A percentile compares a stretch with the other conserved stretches of the same genome.
phyloP scores from a whole-genome alignment of 2,329 filamentous ascomycete genomes.

The Hymenotorrendiella dingleyae region DNA sequence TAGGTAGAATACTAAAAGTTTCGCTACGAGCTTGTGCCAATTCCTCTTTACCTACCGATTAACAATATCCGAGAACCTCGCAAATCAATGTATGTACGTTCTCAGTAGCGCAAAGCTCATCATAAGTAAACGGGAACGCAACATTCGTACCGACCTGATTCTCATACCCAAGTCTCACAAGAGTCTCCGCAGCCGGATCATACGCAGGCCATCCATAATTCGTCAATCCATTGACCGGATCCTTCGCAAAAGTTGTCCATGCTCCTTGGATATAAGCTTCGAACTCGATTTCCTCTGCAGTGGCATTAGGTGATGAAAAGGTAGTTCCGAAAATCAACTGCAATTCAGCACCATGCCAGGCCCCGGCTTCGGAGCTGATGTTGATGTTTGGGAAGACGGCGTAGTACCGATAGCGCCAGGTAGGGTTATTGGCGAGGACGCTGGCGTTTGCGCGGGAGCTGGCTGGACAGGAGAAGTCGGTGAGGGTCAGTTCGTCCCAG shows the following conservation, averaged over 20 bases:
- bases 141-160: conserved; percentile 21
- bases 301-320: conserved; percentile 14
- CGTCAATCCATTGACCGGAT: conserved; percentile 27
- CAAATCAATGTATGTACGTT: not conserved
- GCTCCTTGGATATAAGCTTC: conserved; percentile 28
- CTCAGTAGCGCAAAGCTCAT: conserved; percentile 2
- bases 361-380: conserved; percentile 24
- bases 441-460: conserved; percentile 17
- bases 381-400: conserved; percentile 29
- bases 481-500: conserved; percentile 20
- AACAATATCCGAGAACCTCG: not conserved
- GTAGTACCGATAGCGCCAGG: conserved; percentile 32
- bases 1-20: too few species aligned
- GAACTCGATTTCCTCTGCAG: conserved; percentile 22
- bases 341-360: conserved; percentile 30
- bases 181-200: conserved; percentile 13
- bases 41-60: too few species aligned
- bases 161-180: conserved; percentile 21
- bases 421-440: conserved; percentile 23
- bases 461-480: conserved; percentile 27
- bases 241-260: conserved; percentile 33
- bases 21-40: too few species aligned
- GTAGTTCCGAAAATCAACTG: conserved; percentile 26
- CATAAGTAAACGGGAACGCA: conserved; percentile 7
- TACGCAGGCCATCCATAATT: conserved; percentile 24